phyloP scores from a whole-genome alignment of 2,329 filamentous ascomycete genomes.

The Xylariales sp. region DNA sequence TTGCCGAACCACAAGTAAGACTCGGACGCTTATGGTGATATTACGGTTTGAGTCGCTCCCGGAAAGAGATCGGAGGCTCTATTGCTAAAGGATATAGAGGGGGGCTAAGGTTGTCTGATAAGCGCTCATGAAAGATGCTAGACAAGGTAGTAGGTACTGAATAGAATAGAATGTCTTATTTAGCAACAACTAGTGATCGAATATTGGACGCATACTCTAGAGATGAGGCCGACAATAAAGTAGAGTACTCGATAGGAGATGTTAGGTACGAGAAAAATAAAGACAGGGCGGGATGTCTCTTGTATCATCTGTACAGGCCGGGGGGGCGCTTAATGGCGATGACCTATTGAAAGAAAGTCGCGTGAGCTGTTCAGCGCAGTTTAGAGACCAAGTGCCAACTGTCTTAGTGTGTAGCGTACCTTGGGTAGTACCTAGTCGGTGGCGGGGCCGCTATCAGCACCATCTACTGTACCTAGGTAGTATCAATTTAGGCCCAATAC shows the following conservation, averaged over 20 bases:
- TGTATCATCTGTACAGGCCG: conserved; percentile 43
- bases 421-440: neutral
- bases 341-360: conserved; percentile 36
- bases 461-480: neutral
- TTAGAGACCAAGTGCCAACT: conserved; percentile 10
- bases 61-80: conserved; percentile 19
- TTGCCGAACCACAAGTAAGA: neutral
- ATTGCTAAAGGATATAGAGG: neutral
- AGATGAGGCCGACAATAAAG: conserved; percentile 9
- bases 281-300: conserved; percentile 36
- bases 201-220: neutral
- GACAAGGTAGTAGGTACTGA: neutral
- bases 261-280: conserved; percentile 29
- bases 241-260: neutral
- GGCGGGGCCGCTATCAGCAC: neutral
- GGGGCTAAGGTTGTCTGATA: conserved; percentile 15
- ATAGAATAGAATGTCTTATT: neutral
- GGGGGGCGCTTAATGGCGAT: conserved; percentile 38
- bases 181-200: neutral
- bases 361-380: conserved; percentile 10
- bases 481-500: neutral
- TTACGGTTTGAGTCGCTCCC: neutral
- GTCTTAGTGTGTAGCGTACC: conserved; percentile 1
- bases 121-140: conserved; percentile 2
- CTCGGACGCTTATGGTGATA: neutral